phyloP scores from a whole-genome alignment of 1,284 basidiomycete genomes.

The Flammula alnicola region DNA sequence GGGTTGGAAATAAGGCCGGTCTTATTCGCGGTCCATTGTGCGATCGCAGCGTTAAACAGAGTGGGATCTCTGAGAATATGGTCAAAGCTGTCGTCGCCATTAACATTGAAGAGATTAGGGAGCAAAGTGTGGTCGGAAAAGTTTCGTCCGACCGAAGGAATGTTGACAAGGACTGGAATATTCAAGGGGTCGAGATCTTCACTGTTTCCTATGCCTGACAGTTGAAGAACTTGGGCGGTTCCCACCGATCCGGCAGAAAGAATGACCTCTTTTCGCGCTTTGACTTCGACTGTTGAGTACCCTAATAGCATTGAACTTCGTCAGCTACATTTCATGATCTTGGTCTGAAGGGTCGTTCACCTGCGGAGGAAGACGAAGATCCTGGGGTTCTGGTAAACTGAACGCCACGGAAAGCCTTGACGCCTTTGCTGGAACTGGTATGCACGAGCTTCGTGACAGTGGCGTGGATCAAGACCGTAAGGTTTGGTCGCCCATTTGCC shows the following conservation, averaged over 20 bases:
- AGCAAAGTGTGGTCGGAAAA: constrained; percentile 41
- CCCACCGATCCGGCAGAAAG: constrained; percentile 14
- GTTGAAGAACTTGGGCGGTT: constrained; percentile 9
- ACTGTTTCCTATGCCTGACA: constrained; percentile 11
- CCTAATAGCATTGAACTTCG: constrained; percentile 10
- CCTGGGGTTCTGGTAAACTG: constrained; percentile 31
- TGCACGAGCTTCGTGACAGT: constrained; percentile 40
- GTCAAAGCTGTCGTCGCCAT: constrained; percentile 29
- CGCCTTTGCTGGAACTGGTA: constrained; percentile 6
- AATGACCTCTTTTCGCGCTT: constrained; percentile 15
- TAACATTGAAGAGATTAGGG: constrained; percentile 32
- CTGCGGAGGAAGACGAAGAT: not conserved
- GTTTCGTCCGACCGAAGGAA: constrained; percentile 49
- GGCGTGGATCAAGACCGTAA: constrained; percentile 33
- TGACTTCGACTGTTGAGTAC: constrained; percentile 8
- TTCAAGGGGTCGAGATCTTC: constrained; percentile 20
- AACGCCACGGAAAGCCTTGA: constrained; percentile 36
- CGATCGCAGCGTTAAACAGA: constrained; percentile 13
- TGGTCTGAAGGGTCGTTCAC: no score
- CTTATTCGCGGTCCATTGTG: constrained; percentile 25
- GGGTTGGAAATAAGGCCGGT: constrained; percentile 28
- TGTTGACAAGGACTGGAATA: constrained; percentile 33
- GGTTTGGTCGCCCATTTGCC: constrained; percentile 22
- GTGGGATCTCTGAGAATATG: constrained; percentile 27
- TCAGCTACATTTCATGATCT: constrained; percentile 49